Base-by-base conservation (phyloP, 2,329 filamentous ascomycete genomes). In the Claviceps sorghi region DNA sequence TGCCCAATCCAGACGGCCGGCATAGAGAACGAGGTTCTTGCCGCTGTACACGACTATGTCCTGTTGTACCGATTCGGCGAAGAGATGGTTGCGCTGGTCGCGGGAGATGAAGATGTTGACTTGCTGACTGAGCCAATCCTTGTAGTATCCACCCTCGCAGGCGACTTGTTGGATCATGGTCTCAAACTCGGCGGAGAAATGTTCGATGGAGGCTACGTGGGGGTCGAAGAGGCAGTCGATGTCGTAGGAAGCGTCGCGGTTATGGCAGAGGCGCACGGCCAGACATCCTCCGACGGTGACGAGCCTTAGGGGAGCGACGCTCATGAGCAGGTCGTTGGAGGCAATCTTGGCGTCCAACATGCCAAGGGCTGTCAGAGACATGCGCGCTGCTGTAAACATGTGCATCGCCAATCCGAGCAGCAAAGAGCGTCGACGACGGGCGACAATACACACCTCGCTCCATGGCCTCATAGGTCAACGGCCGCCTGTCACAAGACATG, bases 221-320 rank as follows among this genome's bases (percentile, higher is more conserved):
- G 61, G 61, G 48, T 63, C 59, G 34, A 60, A 55, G 4, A 64
- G 48, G 26, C 55, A 57, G 54, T 63, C 61, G 34, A 63, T 56
- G 45, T 61, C 57, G 13, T 55, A 54, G 10, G 60, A 61, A 17
- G 58, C 45, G 19, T 53, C 34, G 19, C 59, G 55, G 55, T 58
- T 58, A 7, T 53, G 46, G 26, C 60, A 58, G 36, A 60, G 54
- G 29, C 57, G 56, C 17, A 62, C 58, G 9, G 62, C 54, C 21
- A 64, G 44, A 41, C 49, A 56, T 15, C 61, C 60, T 17, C 59
- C 61, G 3, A 61, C 53, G 3, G 56, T 53, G 42, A 64, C 56
- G 53, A 63, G 57, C 13, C 60, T 56, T 41, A 64, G 54, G 9
- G 61, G 62, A 7, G 60, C 60, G 15, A 64, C 51, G 41, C 58